Evolutionary conservation across 2,329 filamentous ascomycete species (phyloP).

Genomic region (Sporothrix dimorphospora): DNA sequence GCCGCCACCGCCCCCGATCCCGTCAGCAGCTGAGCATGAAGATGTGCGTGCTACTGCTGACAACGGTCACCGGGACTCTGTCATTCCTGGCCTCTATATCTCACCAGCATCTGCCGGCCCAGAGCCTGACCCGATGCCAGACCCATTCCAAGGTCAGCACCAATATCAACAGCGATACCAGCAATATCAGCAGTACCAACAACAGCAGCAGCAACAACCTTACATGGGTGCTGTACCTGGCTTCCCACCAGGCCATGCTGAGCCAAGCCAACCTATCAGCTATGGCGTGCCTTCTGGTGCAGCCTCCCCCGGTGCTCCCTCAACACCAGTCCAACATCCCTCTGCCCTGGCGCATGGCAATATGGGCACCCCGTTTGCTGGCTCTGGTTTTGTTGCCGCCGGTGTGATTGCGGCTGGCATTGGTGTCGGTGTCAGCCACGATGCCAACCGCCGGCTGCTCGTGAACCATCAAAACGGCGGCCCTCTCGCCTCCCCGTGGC

Average conservation of each 20-base stretch:
- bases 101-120: constrained; percentile 19
- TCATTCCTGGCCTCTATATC: constrained; percentile 14
- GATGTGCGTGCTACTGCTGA: not conserved
- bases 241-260: constrained; percentile 4
- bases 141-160: not conserved
- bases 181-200: not conserved
- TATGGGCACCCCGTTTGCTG: constrained; percentile 11
- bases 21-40: not conserved
- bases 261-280: not conserved
- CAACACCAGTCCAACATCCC: constrained; percentile 4
- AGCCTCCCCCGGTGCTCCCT: not conserved
- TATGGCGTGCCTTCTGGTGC: not conserved
- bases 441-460: constrained; percentile 9
- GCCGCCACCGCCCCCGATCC: constrained; percentile 2
- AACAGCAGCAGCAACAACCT: not conserved
- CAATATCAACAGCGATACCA: not conserved
- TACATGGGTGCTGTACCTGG: not conserved
- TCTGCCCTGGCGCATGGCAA: not conserved
- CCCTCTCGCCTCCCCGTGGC: constrained; percentile 35
- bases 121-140: not conserved
- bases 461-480: constrained; percentile 23
- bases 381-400: constrained; percentile 20
- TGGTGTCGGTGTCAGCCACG: constrained; percentile 23
- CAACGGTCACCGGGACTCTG: not conserved
- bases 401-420: constrained; percentile 23